Conservation (phyloP, 2,329 filamentous ascomycete genomes). For the Trichoderma polysporum region DNA sequence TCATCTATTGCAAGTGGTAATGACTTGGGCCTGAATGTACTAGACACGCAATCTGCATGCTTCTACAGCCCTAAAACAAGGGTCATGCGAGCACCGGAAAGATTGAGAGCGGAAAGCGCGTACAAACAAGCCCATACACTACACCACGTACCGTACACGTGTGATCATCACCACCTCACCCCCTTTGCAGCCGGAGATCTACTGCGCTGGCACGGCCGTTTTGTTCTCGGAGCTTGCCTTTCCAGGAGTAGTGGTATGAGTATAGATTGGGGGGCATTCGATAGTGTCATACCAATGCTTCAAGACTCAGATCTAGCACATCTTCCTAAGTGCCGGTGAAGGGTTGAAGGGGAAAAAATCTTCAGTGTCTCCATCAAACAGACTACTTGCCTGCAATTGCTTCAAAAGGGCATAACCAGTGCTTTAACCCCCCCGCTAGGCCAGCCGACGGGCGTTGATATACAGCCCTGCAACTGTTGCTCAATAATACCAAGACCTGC, state of each 20-base stretch:
- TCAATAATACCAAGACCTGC: background rate
- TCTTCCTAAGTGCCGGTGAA: background rate
- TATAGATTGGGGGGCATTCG: background rate
- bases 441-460: background rate
- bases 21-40: background rate
- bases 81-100: background rate
- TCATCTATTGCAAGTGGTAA: background rate
- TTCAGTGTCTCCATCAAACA: background rate
- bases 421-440: background rate
- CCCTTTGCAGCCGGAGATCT: background rate
- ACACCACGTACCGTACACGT: background rate
- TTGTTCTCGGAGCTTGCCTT: background rate
- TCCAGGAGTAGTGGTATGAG: background rate
- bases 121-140: background rate
- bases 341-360: background rate
- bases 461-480: slow-evolving; percentile 4
- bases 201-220: background rate
- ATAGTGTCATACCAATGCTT: background rate
- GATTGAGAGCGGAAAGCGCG: background rate
- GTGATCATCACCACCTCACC: background rate
- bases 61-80: background rate
- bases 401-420: background rate
- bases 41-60: background rate
- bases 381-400: background rate
- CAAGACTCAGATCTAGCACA: background rate